Evolutionary conservation across 2,329 filamentous ascomycete genomes (phyloP).

Genomic region (Coniella lustricola): DNA sequence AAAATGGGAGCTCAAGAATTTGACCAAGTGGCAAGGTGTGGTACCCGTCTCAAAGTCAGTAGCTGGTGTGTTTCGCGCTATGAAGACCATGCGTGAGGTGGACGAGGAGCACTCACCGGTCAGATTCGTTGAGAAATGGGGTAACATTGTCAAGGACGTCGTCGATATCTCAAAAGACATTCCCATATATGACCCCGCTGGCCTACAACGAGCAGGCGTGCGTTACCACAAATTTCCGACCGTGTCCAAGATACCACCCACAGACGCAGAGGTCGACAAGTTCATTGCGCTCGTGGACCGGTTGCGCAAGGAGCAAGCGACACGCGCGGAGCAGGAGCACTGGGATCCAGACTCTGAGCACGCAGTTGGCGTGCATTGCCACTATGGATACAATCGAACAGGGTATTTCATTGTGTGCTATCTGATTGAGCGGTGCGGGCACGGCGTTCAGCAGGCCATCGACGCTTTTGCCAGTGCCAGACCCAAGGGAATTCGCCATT

Average conservation of each 20-base stretch:
- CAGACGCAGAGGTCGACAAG: conserved; percentile 41
- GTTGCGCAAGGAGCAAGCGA: conserved; percentile 49
- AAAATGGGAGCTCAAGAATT: conserved; percentile 97
- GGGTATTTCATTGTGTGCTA: conserved; percentile 89
- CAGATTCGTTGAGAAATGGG: conserved; percentile 63
- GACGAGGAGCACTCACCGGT: conserved; percentile 75
- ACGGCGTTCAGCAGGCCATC: conserved; percentile 67
- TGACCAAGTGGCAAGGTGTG: conserved; percentile 83
- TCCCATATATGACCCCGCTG: conserved; percentile 77
- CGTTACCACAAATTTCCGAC: conserved; percentile 84
- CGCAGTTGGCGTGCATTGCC: conserved; percentile 80
- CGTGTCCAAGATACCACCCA: conserved; percentile 82
- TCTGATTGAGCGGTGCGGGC: conserved; percentile 73
- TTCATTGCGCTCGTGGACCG: conserved; percentile 54
- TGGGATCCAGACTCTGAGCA: conserved; percentile 29
- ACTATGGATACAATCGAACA: conserved; percentile 93
- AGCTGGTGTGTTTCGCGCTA: conserved; percentile 71
- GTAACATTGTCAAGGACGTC: conserved; percentile 61
- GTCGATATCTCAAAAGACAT: conserved; percentile 88
- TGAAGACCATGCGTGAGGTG: conserved; percentile 89
- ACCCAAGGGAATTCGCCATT: conserved; percentile 80
- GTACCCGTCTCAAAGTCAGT: conserved; percentile 72
- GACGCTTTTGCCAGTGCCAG: conserved; percentile 66
- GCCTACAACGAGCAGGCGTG: conserved; percentile 59
- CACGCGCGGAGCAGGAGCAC: conserved; percentile 35